Base-by-base conservation (phyloP, 2,329 filamentous ascomycete species). In the Microdochium paspali region DNA sequence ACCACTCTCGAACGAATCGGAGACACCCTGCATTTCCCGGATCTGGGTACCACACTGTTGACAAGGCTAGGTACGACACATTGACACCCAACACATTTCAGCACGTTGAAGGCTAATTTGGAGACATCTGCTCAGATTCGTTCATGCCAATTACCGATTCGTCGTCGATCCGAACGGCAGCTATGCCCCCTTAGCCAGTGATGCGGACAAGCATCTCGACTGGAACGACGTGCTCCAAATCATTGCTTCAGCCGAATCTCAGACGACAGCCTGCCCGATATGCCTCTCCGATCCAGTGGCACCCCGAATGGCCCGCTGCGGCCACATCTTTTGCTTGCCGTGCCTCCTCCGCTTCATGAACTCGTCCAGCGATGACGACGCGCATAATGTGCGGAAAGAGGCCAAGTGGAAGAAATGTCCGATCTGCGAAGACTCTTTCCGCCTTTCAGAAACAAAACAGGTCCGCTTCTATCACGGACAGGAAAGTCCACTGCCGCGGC, bases 71-170 rank as follows among this genome's bases (percentile, higher is more conserved):
- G 74, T 91, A 77, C 49, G 77, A n/a, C n/a, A n/a, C n/a, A n/a
- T n/a, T n/a, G n/a, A n/a, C n/a, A n/a, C n/a, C n/a, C n/a, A n/a
- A n/a, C n/a, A n/a, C 25, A 25, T 20, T 30, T 44, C 20, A 24
- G n/a, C 21, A 18, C 5, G 23, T 24, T 24, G 44, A 44, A 44
- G 46, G 20, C 50, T 55, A 46, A 55, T 35, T 46, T 6, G 15
- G 13, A 6, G 31, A 35, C 31, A 44, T 49, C 39, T 46, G n/a
- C 20, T 12, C 49, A 85, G 84, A 71, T 90, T 88, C 56, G 84
- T 98, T 15, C 90, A 98, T 65, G 90, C 93, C 54, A 98, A 98
- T 65, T 98, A 98, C 63, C 85, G 93, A 48, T 98, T 98, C 64
- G 85, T 98, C 50, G 90, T 98, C 46, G 84, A 88, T 50, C 91